These are phyloP conservation scores for Epichloe gansuensis DNA, from an alignment of 2,329 filamentous ascomycete genomes.

Conservation along the genomic window DNA sequence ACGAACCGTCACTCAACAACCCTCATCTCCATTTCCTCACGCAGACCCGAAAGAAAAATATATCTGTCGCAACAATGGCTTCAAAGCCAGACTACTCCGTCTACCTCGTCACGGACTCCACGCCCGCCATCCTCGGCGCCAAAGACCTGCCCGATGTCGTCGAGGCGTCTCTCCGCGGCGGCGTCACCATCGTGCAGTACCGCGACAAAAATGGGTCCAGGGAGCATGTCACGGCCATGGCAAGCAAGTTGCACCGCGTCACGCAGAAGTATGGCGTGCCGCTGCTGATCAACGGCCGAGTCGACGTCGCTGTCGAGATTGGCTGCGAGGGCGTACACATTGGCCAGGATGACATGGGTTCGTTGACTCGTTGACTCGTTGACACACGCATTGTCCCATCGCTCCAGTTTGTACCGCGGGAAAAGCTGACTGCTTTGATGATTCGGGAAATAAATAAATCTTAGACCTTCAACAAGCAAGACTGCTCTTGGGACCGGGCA, in stretches of 20 bases:
- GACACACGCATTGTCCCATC: background rate
- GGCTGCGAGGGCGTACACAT: slow-evolving; percentile 88
- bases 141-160: slow-evolving; percentile 62
- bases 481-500: slow-evolving; percentile 55
- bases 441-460: no score
- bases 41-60: background rate
- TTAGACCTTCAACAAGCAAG: slow-evolving; percentile 37
- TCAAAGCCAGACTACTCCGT: slow-evolving; percentile 56
- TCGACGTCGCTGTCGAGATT: slow-evolving; percentile 76
- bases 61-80: background rate
- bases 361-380: slow-evolving; percentile 12
- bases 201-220: slow-evolving; percentile 79
- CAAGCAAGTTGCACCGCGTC: slow-evolving; percentile 55
- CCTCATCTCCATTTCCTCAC: background rate
- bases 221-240: slow-evolving; percentile 55
- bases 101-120: slow-evolving; percentile 89
- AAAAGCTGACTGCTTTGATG: no score
- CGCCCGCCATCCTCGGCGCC: slow-evolving; percentile 64
- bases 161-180: slow-evolving; percentile 60
- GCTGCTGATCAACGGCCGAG: slow-evolving; percentile 81
- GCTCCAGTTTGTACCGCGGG: no score
- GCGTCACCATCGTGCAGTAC: slow-evolving; percentile 79
- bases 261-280: slow-evolving; percentile 59
- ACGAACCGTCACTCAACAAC: background rate
- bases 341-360: slow-evolving; percentile 85